A percentile compares a stretch with the other conserved stretches of the same genome.
Evolutionary conservation across 2,329 filamentous ascomycete genomes (phyloP).

Genomic region (Xylaria hypoxylon): DNA sequence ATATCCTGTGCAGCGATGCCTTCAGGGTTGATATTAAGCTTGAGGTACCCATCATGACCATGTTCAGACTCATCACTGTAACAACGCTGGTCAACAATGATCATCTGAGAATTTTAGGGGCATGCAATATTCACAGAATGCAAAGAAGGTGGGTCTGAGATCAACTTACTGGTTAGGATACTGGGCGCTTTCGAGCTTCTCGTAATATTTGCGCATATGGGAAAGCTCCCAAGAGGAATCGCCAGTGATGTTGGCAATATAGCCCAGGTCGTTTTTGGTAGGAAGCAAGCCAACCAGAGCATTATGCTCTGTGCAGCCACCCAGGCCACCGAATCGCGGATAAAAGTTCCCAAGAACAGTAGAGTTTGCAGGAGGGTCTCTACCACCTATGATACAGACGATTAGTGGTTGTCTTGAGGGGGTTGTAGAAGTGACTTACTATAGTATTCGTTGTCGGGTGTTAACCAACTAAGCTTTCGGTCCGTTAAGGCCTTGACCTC

Average conservation of each 20-base stretch:
- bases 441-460: slow-evolving; percentile 52
- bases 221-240: slow-evolving; percentile 68
- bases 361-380: slow-evolving; percentile 54
- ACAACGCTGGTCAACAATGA: background rate
- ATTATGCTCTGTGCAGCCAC: slow-evolving; percentile 69
- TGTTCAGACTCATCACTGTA: background rate
- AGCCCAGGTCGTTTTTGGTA: slow-evolving; percentile 68
- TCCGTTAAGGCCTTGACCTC: slow-evolving; percentile 60
- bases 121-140: too few species aligned
- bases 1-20: slow-evolving; percentile 33
- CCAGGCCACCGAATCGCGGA: slow-evolving; percentile 59
- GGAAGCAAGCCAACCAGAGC: slow-evolving; percentile 70
- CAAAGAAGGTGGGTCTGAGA: background rate
- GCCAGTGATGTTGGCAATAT: slow-evolving; percentile 69
- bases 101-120: background rate
- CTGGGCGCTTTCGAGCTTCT: slow-evolving; percentile 65
- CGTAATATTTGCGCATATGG: slow-evolving; percentile 71
- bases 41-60: slow-evolving; percentile 13
- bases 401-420: background rate
- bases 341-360: slow-evolving; percentile 59
- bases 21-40: slow-evolving; percentile 35
- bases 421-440: slow-evolving; percentile 33
- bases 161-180: slow-evolving; percentile 62
- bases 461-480: slow-evolving; percentile 63
- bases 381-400: slow-evolving; percentile 39